These are phyloP conservation scores for Naegleria gruberi DNA, from an alignment of 208 protist genomes.

Conservation along the genomic window DNA sequence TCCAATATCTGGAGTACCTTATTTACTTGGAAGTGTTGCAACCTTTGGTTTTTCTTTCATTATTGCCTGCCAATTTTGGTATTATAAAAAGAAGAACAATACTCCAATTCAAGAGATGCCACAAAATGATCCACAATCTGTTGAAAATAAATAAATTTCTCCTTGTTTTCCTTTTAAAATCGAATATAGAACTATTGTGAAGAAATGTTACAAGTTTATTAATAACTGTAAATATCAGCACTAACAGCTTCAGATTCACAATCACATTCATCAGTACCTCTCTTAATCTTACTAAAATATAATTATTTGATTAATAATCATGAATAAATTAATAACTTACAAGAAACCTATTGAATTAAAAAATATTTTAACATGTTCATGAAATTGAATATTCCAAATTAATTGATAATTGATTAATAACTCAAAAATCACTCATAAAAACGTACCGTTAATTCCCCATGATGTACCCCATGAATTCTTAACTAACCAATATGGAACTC, in stretches of 20 bases:
- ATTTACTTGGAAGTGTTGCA: background rate
- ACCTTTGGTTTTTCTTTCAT: background rate
- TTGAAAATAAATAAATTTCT: too few relatives aligned
- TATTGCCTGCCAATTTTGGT: background rate
- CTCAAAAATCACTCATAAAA: background rate
- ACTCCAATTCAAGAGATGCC: too few relatives aligned
- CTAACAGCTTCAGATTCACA: background rate
- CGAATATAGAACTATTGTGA: too few relatives aligned
- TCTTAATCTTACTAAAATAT: background rate
- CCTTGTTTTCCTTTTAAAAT: too few relatives aligned
- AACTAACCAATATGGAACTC: conserved; percentile 40
- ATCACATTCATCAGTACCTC: background rate
- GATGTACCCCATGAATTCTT: conserved; percentile 41
- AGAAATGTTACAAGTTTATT: too few relatives aligned
- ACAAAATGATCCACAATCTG: too few relatives aligned
- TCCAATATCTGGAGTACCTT: background rate
- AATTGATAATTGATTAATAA: too few relatives aligned
- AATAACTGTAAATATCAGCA: too few relatives aligned
- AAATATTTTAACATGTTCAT: too few relatives aligned
- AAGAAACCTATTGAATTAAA: too few relatives aligned
- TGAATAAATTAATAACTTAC: too few relatives aligned
- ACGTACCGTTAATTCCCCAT: conserved; percentile 39
- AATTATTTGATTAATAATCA: background rate
- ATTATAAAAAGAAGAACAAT: background rate
- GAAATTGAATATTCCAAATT: too few relatives aligned